Evolutionary conservation across 2,329 filamentous ascomycete species (phyloP), one percentile per base, ranked within the genome.

Genomic region (Monosporascus sp.): DNA sequence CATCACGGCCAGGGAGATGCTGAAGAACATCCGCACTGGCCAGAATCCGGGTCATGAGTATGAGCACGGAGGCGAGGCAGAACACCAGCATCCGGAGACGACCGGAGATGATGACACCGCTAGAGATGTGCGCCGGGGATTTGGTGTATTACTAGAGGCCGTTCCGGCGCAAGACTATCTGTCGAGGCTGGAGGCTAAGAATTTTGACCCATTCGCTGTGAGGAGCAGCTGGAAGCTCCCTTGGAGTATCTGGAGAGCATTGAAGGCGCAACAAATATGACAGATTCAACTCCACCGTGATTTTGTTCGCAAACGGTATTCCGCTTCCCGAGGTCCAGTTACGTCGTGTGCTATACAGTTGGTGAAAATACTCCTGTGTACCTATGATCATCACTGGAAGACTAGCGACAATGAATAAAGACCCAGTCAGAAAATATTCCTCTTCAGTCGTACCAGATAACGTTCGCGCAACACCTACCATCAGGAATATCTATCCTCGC

Each of bases 1-100:
- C 37, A 96, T 97, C 60, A 97, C 93, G 0, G 93, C 89, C 2
- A 79, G 91, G 54, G 90, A 96, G 68, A 96, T 99, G 91, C 71
- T 97, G 55, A 86, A 84, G 64, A 90, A 89, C 63, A 73, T 96
- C 20, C 83, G 83, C 51, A 84, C 83, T 4, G 90, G 91, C 2
- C 73, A 87, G 60, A 85, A 84, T 48, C 82, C 89, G 0, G 90
- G 87, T 0, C 93, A 97, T 67, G 90, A 89, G 5, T 97, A 93
- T 68, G 93, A 97, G 71, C 89, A 97, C 65, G 80, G 88, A 55
- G 82, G 84, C 31, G 90, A 96, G 65, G 84, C 84, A 49, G 89
- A 88, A 38, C 80, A 84, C 61, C 65, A 75, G 3, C 81, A 84
- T 58, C 56, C 66, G 18, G 61, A 69, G 59, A 59, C 68, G 14